These are phyloP conservation scores for Thelephora ganbajun DNA, from an alignment of 768 basidiomycete genomes.

Conservation along the genomic window DNA sequence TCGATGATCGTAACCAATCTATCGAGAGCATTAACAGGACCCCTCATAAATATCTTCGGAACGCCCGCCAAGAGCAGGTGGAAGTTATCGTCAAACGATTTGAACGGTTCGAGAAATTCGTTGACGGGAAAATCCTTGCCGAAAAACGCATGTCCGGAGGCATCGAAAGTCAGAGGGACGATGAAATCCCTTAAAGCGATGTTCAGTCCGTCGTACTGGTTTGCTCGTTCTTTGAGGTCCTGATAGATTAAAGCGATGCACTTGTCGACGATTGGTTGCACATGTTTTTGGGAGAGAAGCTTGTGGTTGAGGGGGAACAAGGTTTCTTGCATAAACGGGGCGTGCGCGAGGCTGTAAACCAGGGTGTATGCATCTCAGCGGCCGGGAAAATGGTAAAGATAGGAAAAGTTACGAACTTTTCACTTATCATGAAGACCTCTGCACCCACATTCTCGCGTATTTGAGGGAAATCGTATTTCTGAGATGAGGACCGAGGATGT, in stretches of 20 bases:
- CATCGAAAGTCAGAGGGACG: constrained; percentile 8
- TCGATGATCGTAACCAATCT: too few species aligned
- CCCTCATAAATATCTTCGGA: constrained; percentile 9
- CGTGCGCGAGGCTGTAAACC: not conserved
- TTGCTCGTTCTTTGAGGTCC: constrained; percentile 1
- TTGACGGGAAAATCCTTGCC: constrained; percentile 10
- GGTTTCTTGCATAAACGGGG: constrained; percentile 3
- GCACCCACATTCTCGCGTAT: constrained; percentile 8
- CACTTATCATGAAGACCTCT: constrained; percentile 7
- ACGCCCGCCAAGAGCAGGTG: constrained; percentile 7
- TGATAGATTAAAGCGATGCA: constrained; percentile 5
- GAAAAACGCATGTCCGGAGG: constrained; percentile 10
- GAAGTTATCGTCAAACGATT: constrained; percentile 11
- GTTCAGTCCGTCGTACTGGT: constrained; percentile 2
- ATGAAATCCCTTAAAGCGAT: constrained; percentile 5
- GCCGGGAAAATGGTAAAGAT: too few species aligned
- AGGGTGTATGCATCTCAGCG: not conserved
- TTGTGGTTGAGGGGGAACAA: constrained; percentile 9
- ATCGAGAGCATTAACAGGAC: too few species aligned
- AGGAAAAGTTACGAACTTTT: not conserved
- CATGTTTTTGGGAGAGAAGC: constrained; percentile 5
- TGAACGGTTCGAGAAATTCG: constrained; percentile 6
- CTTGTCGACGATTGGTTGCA: constrained; percentile 4
- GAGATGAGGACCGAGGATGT: not conserved
- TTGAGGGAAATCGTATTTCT: constrained; percentile 8